These are phyloP conservation scores for Protostelium mycophagum DNA, from an alignment of 78 protist genomes.

Conservation along the genomic window DNA sequence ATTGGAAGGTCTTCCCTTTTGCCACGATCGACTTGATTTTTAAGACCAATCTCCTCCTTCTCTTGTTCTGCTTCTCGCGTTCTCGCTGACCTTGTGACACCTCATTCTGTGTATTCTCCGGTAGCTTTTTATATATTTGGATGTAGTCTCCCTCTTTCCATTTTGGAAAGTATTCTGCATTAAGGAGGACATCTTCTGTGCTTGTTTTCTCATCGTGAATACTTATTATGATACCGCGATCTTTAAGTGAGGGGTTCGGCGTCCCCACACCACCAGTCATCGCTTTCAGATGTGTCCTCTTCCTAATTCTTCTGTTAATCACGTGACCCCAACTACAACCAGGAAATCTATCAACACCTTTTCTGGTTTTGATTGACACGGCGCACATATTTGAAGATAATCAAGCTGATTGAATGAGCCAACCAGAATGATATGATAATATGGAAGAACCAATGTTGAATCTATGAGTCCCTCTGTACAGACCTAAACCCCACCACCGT, in stretches of 20 bases:
- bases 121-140: background rate
- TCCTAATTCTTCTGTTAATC: too few relatives aligned
- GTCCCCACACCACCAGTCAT: too few relatives aligned
- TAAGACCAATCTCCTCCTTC: background rate
- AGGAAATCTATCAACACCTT: too few relatives aligned
- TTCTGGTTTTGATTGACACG: too few relatives aligned
- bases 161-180: background rate
- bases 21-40: background rate
- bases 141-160: background rate
- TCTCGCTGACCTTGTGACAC: background rate
- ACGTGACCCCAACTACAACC: too few relatives aligned
- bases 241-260: background rate
- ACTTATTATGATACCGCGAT: background rate
- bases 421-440: too few relatives aligned
- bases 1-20: slow-evolving; percentile 13
- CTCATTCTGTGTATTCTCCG: background rate
- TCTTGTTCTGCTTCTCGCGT: background rate
- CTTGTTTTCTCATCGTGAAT: background rate
- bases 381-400: too few relatives aligned
- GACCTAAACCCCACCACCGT: too few relatives aligned
- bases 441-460: too few relatives aligned
- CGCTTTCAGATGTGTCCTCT: too few relatives aligned
- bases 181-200: background rate
- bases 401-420: too few relatives aligned
- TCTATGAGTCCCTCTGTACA: too few relatives aligned